Evolutionary conservation across 2,329 filamentous ascomycete genomes (phyloP).

Genomic region (Pseudocercospora vitis): DNA sequence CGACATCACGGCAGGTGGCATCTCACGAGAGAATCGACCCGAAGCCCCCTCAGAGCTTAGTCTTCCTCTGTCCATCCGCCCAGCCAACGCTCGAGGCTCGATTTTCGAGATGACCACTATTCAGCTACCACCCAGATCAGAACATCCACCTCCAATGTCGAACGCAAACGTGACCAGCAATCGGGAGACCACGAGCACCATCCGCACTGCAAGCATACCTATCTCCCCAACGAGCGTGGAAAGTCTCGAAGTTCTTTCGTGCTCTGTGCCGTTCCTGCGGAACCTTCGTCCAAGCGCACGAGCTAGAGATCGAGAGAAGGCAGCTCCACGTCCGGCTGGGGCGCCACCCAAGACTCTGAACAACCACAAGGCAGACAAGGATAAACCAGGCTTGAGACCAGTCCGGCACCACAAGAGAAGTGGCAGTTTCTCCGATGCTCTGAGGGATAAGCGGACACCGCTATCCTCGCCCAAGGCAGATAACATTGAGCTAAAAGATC

Average conservation of each 20-base stretch:
- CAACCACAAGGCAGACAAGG: constrained; percentile 11
- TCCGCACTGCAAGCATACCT: constrained; percentile 40
- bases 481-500: constrained; percentile 36
- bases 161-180: constrained; percentile 16
- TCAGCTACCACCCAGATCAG: constrained; percentile 20
- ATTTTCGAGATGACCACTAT: constrained; percentile 30
- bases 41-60: constrained; percentile 23
- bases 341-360: constrained; percentile 10
- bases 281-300: constrained; percentile 27
- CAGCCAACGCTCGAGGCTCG: constrained; percentile 24
- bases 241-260: constrained; percentile 60
- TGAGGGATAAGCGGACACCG: constrained; percentile 65
- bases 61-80: constrained; percentile 26
- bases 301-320: constrained; percentile 17
- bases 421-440: constrained; percentile 81
- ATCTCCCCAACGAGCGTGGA: constrained; percentile 49
- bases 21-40: constrained; percentile 12
- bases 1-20: constrained; percentile 74
- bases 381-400: constrained; percentile 20
- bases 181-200: constrained; percentile 21
- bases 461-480: constrained; percentile 50
- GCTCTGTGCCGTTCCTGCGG: constrained; percentile 54
- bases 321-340: constrained; percentile 13
- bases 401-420: constrained; percentile 72
- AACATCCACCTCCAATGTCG: constrained; percentile 9